phyloP scores from a whole-genome alignment of 306 rosid species.

The Ormosia emarginata region DNA sequence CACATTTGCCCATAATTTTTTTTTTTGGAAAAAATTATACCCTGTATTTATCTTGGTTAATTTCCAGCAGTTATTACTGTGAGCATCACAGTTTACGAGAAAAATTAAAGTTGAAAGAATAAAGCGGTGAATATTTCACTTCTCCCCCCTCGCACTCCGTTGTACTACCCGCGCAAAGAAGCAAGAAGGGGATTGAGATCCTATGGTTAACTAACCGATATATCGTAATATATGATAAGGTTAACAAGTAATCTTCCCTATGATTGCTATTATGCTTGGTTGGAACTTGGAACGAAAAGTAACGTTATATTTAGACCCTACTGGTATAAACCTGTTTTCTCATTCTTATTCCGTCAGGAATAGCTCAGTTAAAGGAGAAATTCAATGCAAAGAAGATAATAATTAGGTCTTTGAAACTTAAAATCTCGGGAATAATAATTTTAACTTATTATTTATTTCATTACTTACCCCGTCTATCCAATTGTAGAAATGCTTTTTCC shows the following conservation, averaged over 20 bases:
- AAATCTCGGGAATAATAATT: too few relatives aligned
- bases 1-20: not conserved
- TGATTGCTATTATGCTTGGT: not conserved
- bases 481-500: too few relatives aligned
- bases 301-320: not conserved
- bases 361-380: too few relatives aligned
- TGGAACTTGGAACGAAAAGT: not conserved
- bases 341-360: not conserved
- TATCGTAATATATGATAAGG: not conserved
- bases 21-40: slow-evolving; percentile 9
- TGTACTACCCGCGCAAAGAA: not conserved
- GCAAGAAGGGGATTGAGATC: not conserved
- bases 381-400: too few relatives aligned
- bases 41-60: slow-evolving; percentile 26
- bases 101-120: slow-evolving; percentile 27
- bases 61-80: slow-evolving; percentile 13
- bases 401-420: too few relatives aligned
- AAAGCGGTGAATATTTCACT: slow-evolving; percentile 5
- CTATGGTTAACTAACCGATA: not conserved
- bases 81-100: slow-evolving; percentile 29
- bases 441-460: too few relatives aligned
- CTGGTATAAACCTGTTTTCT: not conserved
- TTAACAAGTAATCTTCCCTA: not conserved
- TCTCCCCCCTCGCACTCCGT: not conserved
- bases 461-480: too few relatives aligned